Base-by-base conservation (phyloP, 2,329 filamentous ascomycete genomes). In the Colletotrichum eremochloae region DNA sequence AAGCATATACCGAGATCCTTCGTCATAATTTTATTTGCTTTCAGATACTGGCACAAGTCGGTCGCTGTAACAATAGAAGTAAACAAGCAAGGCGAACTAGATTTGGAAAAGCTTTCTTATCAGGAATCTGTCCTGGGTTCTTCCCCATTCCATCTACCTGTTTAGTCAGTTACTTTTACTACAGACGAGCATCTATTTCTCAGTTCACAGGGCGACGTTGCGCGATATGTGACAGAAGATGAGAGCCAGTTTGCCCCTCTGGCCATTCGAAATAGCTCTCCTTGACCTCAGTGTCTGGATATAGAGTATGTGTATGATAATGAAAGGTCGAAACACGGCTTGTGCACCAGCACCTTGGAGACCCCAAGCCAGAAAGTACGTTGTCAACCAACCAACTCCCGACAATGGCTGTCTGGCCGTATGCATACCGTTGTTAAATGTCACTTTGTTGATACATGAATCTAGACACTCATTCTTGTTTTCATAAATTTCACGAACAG, bases 131-230 rank as follows among this genome's bases (percentile, higher is more conserved):
- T n/a, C 5, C 6, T 11, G 20, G 1, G 0, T 14, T 56, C 5
- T 1, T 56, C 5, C 24, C 18, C 12, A 24, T 36, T 56, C 3
- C 20, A n/a, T 56, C 1, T 14, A 38, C 18, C 14, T 20, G 3
- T 3, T 8, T 14, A 14, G n/a, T 33, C 1, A 12, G 24, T 14
- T 56, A 20, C 33, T 36, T 5, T 7, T 11, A 4, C 11, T 14
- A 33, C 8, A 31, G 14, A 29, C 29, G 29, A 53, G 50, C 50
- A 18, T 56, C 62, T 88, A 84, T 76, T 91, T 92, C 80, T 93
- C 92, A 5, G 90, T 92, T n/a, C 87, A 88, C 14, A 91, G 92
- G 0, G 85, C 91, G 0, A 90, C 92, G 78, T 93, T 93, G 14
- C 87, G 89, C 8, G 93, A 86, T 68, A 93, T 90, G 91, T 91